Evolutionary conservation across 2,329 filamentous ascomycete genomes (phyloP).

Genomic region (Fusarium algeriense): DNA sequence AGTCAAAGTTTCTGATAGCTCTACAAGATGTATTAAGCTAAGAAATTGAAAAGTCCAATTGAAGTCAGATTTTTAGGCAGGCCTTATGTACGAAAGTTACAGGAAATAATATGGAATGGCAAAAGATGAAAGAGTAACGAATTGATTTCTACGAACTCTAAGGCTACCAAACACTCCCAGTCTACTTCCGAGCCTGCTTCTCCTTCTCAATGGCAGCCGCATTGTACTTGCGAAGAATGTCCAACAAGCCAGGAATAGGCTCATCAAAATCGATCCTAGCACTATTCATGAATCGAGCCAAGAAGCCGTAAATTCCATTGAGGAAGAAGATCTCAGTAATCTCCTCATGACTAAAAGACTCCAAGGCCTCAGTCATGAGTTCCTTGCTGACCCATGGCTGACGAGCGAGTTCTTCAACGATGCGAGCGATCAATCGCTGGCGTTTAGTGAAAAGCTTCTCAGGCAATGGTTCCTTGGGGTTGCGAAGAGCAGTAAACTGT

Average conservation of each 20-base stretch:
- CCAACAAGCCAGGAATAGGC: slow-evolving; percentile 12
- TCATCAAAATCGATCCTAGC: slow-evolving; percentile 17
- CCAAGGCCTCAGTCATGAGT: neutral
- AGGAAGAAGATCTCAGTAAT: slow-evolving; percentile 16
- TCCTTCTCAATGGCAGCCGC: neutral
- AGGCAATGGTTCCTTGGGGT: neutral
- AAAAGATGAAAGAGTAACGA: fast-evolving
- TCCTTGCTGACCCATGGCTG: neutral
- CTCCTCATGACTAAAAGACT: neutral
- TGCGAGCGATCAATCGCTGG: slow-evolving; percentile 10
- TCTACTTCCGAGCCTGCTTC: neutral
- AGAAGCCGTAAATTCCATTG: slow-evolving; percentile 10
- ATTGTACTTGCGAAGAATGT: slow-evolving; percentile 10
- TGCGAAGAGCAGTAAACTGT: slow-evolving; percentile 8
- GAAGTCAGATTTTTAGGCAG: too few species aligned
- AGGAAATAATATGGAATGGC: too few species aligned
- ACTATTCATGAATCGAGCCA: slow-evolving; percentile 17
- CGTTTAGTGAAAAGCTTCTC: slow-evolving; percentile 2
- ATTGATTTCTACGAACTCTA: fast-evolving
- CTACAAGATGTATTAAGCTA: neutral
- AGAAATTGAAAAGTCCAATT: too few species aligned
- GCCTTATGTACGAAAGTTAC: neutral
- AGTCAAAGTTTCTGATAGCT: fast-evolving
- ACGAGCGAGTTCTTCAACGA: neutral
- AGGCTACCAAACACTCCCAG: fast-evolving